These are phyloP conservation scores for Wickerhamomyces chambardii DNA, from an alignment of 805 yeast genomes.

Conservation along the genomic window DNA sequence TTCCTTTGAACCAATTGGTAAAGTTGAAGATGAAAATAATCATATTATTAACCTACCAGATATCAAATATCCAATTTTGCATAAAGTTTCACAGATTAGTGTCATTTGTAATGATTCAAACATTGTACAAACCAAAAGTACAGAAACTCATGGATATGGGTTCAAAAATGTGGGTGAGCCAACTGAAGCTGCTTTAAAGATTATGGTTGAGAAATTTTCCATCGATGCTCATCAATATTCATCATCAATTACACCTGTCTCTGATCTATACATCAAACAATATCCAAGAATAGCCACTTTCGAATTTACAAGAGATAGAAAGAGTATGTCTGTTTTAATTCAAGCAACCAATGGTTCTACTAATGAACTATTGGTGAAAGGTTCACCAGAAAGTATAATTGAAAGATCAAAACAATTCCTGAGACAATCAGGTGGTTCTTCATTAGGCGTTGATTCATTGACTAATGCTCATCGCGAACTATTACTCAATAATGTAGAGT, in stretches of 20 bases:
- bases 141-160: conserved; percentile 18
- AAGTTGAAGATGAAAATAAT: conserved; percentile 15
- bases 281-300: conserved; percentile 25
- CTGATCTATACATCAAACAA: conserved; percentile 13
- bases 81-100: conserved; percentile 19
- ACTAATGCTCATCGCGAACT: conserved; percentile 22
- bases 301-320: conserved; percentile 40
- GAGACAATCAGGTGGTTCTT: conserved; percentile 17
- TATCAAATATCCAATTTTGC: conserved; percentile 22
- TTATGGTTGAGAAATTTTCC: conserved; percentile 24
- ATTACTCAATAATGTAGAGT: conserved; percentile 26
- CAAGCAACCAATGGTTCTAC: conserved; percentile 12
- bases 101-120: conserved; percentile 29
- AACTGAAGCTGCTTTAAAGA: conserved; percentile 45
- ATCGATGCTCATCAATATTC: conserved; percentile 17
- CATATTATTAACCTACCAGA: conserved; percentile 23
- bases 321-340: conserved; percentile 44
- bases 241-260: conserved; percentile 22
- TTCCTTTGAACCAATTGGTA: conserved; percentile 21
- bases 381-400: conserved; percentile 45
- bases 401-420: conserved; percentile 30
- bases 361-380: conserved; percentile 33
- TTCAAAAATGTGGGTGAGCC: conserved; percentile 38
- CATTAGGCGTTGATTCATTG: conserved; percentile 13
- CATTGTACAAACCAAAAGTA: conserved; percentile 12